Base-by-base conservation (phyloP, 192 early-diverging fungal species). In the Spizellomyces sp. region DNA sequence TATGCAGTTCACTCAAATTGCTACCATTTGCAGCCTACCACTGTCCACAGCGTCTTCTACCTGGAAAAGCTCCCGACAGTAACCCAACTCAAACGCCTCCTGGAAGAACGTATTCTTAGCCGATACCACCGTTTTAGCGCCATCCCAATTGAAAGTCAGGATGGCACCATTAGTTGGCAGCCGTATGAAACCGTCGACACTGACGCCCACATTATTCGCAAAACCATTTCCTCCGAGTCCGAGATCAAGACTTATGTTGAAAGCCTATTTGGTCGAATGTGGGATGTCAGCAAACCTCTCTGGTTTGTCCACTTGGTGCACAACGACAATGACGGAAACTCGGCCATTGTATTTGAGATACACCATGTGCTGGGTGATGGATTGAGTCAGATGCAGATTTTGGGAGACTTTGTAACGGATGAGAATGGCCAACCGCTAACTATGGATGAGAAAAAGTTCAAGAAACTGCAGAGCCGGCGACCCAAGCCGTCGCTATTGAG, bases 321-420 rank as follows among this genome's bases (percentile, higher is more conserved):
- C 1, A 75, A 62, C 46, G 27, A 10, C 46, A 47, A 15, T 2
- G 1, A 12, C 46, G 58, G 66, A 17, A 65, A 27, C 12, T 69
- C 58, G 5, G 57, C 48, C 46, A 9, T 75, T 12, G 41, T 75
- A 21, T 19, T 75, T 36, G 66, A 69, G 27, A 10, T 75, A 9
- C 73, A 75, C 52, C 73, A 75, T 56, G 58, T 62, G 4, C 6
- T 75, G 17, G 73, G 73, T 36, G 73, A 75, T 57, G 73, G 73
- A 10, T 36, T 75, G 15, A 62, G 58, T 45, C 65, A 67, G 27
- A 50, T 75, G 45, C 44, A 65, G 59, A 54, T 75, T 22, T 19
- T 75, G 50, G 21, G 44, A 9, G 64, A 67, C 21, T 52, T 75
- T 41, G 64, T 68, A 10, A 62, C 66, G 41, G 60, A 75, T 45